These are phyloP conservation scores for Penicillium oxalicum DNA, from an alignment of 2,329 filamentous ascomycete genomes.

Conservation along the genomic window DNA sequence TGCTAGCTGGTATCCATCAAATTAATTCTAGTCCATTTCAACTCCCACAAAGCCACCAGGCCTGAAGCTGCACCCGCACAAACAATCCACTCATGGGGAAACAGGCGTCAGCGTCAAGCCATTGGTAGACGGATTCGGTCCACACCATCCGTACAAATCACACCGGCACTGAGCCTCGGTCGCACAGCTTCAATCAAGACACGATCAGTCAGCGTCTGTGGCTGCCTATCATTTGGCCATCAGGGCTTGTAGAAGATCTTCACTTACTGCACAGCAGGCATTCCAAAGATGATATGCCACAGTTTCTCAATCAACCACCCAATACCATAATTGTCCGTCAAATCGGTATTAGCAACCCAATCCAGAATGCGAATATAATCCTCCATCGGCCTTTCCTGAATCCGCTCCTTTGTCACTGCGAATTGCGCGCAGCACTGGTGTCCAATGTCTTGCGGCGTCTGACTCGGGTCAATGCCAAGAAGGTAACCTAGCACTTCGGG, in stretches of 20 bases:
- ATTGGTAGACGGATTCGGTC: conserved; percentile 4
- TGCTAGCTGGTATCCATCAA: too few species aligned
- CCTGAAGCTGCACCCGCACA: neutral
- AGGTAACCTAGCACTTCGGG: neutral
- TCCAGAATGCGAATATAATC: conserved; percentile 31
- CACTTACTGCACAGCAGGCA: conserved; percentile 13
- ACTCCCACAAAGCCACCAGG: too few species aligned
- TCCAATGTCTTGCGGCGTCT: conserved; percentile 25
- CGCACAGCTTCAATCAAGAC: conserved; percentile 1
- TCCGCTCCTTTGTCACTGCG: conserved; percentile 28
- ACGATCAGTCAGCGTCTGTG: neutral
- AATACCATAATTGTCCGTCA: conserved; percentile 12
- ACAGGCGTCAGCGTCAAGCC: neutral
- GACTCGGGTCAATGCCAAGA: neutral
- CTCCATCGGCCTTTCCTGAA: conserved; percentile 20
- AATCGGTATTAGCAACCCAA: conserved; percentile 24
- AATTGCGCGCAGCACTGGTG: conserved; percentile 34
- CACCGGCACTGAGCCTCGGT: conserved; percentile 11
- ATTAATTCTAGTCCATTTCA: too few species aligned
- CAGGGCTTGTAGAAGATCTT: neutral
- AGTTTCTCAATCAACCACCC: conserved; percentile 16
- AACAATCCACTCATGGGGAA: neutral
- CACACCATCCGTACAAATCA: conserved; percentile 15
- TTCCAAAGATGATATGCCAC: conserved; percentile 17
- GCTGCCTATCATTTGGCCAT: neutral